Evolutionary conservation across 257 asterid species (phyloP).

Genomic region (Datura wrightii): DNA sequence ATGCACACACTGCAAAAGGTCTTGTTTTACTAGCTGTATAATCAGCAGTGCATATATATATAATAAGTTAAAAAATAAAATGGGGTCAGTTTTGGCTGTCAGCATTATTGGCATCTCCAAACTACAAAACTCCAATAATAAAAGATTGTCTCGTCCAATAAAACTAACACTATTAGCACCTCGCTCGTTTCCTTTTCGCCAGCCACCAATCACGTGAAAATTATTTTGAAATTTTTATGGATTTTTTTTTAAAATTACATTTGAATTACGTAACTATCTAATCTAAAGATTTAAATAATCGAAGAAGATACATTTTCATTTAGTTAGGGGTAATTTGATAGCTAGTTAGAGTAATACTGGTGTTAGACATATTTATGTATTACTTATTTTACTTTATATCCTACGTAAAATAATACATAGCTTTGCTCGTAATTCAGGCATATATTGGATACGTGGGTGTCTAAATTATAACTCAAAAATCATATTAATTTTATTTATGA

Average conservation of each 20-base stretch:
- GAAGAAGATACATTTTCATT: not conserved
- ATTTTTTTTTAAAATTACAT: not conserved
- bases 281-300: not conserved
- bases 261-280: not conserved
- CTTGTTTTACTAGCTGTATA: not conserved
- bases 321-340: not conserved
- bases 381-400: too few relatives aligned
- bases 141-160: too few relatives aligned
- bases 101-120: not conserved
- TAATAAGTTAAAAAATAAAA: not conserved
- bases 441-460: too few relatives aligned
- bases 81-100: slow-evolving; percentile 17
- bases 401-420: too few relatives aligned
- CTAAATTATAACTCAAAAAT: too few relatives aligned
- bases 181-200: not conserved
- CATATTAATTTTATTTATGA: too few relatives aligned
- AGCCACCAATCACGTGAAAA: not conserved
- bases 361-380: too few relatives aligned
- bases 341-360: too few relatives aligned
- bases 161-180: not conserved
- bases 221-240: not conserved
- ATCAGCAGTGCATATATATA: not conserved
- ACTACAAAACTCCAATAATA: not conserved
- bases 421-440: too few relatives aligned
- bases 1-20: not conserved